Evolutionary conservation across 2,329 filamentous ascomycete species (phyloP), one percentile per base, ranked within the genome.

Genomic region (Ophiocordyceps camponoti-leonardi): DNA sequence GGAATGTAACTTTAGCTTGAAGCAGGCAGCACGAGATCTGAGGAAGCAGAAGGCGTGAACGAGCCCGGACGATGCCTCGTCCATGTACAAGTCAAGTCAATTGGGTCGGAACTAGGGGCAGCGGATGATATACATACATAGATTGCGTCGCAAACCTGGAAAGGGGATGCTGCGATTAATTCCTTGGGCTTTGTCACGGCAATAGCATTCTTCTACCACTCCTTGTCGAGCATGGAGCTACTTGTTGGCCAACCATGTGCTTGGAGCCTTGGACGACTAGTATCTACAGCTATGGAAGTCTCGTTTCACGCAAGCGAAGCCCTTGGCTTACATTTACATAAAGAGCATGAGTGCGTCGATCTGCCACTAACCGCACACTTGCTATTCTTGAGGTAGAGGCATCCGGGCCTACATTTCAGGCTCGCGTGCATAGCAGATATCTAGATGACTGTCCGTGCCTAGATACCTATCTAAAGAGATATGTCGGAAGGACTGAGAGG

Each of bases 1-100:
- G 67, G 92, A 98, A 73, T 95, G 92, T 68, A 94, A 98, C 71
- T 84, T 75, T 69, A 81, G 71, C 68, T 63, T 81, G 56, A 80
- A 79, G 67, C 69, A 73, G 61, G 74, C 75, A 33, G 69, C 74
- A 41, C 68, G 67, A 55, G 73, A 77, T 46, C 65, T 78, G 54
- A 73, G 71, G 66, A 73, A 66, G 60, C 65, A 68, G 56, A 53
- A 54, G 46, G 63, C 67, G 58, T 71, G 60, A 59, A 47, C 19
- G 39, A 45, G 44, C 26, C 40, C 20, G 14, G 44, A 45, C 44
- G 45, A 50, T 16, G 40, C 41, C 40, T 44, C 48, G 44, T 49
- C 49, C 45, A 50, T 55, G 54, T 58, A 58, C 51, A 49, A 55
- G 57, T 44, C 51, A 51, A 46, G 50, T 48, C 43, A 48, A 44